Conservation (phyloP, 2,329 filamentous ascomycete species). For the Didymella sp. region DNA sequence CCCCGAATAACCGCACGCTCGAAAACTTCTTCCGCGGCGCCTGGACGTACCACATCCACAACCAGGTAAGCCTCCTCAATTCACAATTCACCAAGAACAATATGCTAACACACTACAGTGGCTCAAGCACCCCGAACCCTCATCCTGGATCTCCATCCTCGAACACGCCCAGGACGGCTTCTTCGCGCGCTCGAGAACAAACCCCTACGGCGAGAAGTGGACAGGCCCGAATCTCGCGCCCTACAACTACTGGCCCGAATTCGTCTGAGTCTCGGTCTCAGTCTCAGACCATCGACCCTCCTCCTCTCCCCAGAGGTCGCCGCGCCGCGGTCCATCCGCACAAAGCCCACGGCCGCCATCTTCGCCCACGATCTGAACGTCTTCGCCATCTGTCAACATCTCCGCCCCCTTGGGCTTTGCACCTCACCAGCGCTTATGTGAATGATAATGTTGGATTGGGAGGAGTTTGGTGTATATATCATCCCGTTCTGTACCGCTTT, state of each 20-base stretch:
- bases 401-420: no score
- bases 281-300: no score
- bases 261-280: slow-evolving; percentile 46
- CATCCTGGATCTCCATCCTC: slow-evolving; percentile 62
- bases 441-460: not conserved
- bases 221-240: slow-evolving; percentile 55
- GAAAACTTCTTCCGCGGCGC: slow-evolving; percentile 64
- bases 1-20: slow-evolving; percentile 63
- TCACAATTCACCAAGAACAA: not conserved
- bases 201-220: slow-evolving; percentile 64
- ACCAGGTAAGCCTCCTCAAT: slow-evolving; percentile 57
- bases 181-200: slow-evolving; percentile 58
- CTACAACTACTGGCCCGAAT: slow-evolving; percentile 62
- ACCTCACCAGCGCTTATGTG: no score
- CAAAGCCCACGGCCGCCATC: not conserved
- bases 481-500: not conserved
- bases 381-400: not conserved
- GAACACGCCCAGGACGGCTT: slow-evolving; percentile 63
- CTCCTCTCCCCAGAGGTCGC: not conserved
- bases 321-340: slow-evolving; percentile 3
- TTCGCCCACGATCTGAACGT: not conserved
- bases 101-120: slow-evolving; percentile 52
- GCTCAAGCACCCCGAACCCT: slow-evolving; percentile 63
- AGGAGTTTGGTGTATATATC: slow-evolving; percentile 1
- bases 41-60: slow-evolving; percentile 66